phyloP scores from a whole-genome alignment of 2,329 filamentous ascomycete genomes.

The Daldinia sp. region DNA sequence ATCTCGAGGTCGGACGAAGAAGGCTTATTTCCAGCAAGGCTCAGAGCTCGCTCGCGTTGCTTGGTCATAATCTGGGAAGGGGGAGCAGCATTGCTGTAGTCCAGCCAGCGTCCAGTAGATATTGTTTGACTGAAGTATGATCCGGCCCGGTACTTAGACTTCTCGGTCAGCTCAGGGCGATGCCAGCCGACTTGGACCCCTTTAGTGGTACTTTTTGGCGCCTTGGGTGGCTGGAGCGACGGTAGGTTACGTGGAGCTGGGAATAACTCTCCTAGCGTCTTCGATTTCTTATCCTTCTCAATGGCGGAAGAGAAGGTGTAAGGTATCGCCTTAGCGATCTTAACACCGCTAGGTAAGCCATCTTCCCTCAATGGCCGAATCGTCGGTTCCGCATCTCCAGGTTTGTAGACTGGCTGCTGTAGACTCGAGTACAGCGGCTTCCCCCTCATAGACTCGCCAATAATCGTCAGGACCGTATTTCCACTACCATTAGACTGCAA shows the following conservation, averaged over 20 bases:
- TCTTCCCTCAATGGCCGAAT: conserved; percentile 69
- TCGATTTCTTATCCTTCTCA: conserved; percentile 65
- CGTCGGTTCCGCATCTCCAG: conserved; percentile 43
- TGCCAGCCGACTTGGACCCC: conserved; percentile 67
- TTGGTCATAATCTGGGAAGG: conserved; percentile 68
- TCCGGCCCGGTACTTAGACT: conserved; percentile 64
- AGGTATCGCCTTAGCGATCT: conserved; percentile 74
- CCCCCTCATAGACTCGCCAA: conserved; percentile 78
- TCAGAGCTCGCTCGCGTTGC: conserved; percentile 78
- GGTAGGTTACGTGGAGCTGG: conserved; percentile 74
- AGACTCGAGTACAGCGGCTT: conserved; percentile 90
- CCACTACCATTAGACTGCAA: conserved; percentile 57
- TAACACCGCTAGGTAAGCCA: conserved; percentile 79
- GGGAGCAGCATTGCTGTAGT: conserved; percentile 74
- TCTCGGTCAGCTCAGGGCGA: conserved; percentile 66
- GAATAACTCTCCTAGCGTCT: conserved; percentile 80
- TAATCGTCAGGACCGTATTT: conserved; percentile 78
- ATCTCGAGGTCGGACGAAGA: conserved; percentile 68
- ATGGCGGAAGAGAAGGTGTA: conserved; percentile 51
- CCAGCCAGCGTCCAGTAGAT: conserved; percentile 76
- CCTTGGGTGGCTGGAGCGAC: conserved; percentile 77
- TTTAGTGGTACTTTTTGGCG: conserved; percentile 76
- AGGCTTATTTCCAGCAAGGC: conserved; percentile 70
- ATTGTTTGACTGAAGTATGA: conserved; percentile 76
- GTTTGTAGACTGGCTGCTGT: conserved; percentile 62